phyloP scores from a whole-genome alignment of 495 filamentous ascomycete genomes.

The Aspergillus incahuasiensis region DNA sequence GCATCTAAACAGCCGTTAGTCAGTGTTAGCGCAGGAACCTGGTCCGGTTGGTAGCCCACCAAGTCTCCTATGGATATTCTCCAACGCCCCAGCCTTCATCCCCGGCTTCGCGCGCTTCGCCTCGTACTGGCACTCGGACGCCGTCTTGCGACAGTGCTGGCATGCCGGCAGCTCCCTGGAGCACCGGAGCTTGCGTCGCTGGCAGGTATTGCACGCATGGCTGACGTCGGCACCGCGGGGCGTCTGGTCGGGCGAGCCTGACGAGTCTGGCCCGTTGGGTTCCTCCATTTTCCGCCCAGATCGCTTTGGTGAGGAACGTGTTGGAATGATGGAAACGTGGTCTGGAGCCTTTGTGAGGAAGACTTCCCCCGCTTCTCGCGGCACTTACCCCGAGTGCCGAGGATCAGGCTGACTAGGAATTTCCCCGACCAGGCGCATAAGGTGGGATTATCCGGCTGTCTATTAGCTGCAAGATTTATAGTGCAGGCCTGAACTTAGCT shows the following conservation, averaged over 20 bases:
- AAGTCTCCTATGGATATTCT: slow-evolving; percentile 12
- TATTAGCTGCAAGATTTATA: no score
- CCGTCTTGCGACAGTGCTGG: slow-evolving; percentile 9
- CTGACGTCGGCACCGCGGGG: not conserved
- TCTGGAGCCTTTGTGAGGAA: no score
- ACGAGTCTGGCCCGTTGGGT: not conserved
- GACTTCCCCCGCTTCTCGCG: not conserved
- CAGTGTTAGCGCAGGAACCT: no score
- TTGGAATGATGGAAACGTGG: no score
- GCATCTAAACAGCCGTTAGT: not conserved
- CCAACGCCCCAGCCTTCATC: slow-evolving; percentile 19
- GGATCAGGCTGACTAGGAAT: not conserved
- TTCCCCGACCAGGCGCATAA: not conserved
- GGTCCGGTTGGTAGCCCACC: no score
- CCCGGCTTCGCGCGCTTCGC: slow-evolving; percentile 21
- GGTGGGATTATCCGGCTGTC: no score
- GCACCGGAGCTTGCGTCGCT: slow-evolving; percentile 22
- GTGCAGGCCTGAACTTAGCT: no score
- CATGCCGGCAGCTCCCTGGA: slow-evolving; percentile 19
- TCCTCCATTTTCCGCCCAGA: not conserved
- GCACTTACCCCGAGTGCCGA: not conserved
- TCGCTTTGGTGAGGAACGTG: no score
- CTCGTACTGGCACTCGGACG: slow-evolving; percentile 19
- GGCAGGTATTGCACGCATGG: slow-evolving; percentile 19
- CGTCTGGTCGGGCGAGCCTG: not conserved